Evolutionary conservation across 2,329 filamentous ascomycete genomes (phyloP).

Genomic region (Colletotrichum coccodes): DNA sequence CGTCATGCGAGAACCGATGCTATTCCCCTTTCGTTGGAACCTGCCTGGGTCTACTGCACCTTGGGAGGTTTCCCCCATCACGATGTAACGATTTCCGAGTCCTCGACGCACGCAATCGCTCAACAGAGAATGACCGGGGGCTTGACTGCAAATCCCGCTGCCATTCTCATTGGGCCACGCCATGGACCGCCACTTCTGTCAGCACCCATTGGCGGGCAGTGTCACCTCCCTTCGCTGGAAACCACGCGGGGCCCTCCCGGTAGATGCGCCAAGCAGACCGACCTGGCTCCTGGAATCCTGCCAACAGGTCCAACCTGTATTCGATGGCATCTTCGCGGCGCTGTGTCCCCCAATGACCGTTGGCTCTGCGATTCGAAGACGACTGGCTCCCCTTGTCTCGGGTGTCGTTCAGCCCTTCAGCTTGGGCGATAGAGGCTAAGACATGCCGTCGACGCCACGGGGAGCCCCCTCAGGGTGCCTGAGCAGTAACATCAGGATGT

Average conservation of each 20-base stretch:
- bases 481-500: background rate
- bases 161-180: background rate
- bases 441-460: background rate
- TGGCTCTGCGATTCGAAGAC: background rate
- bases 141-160: background rate
- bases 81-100: background rate
- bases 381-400: background rate
- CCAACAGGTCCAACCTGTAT: background rate
- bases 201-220: background rate
- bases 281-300: slow-evolving; percentile 3
- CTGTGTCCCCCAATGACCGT: background rate
- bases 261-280: background rate
- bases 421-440: background rate
- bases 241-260: background rate
- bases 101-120: background rate
- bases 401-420: too few relatives aligned
- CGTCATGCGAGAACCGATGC: background rate
- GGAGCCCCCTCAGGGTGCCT: background rate
- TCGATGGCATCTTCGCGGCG: background rate
- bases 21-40: background rate
- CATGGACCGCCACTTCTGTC: background rate
- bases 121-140: background rate
- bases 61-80: background rate
- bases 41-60: background rate
- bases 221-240: background rate